These are phyloP conservation scores for Styphnolobium japonicum DNA, from an alignment of 306 rosid species.

Conservation along the genomic window DNA sequence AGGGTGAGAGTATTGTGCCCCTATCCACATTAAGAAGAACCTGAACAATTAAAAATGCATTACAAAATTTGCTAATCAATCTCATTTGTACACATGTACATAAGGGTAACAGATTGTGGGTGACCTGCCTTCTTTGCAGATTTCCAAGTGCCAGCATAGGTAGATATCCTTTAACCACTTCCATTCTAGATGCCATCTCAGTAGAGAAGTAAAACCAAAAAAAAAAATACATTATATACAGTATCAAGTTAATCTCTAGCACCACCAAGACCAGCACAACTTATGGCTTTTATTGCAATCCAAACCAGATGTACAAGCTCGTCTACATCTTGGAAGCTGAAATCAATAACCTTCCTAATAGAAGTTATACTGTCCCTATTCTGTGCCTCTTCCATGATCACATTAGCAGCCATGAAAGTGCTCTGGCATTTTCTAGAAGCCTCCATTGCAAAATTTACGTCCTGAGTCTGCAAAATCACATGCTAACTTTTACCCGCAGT, in stretches of 20 bases:
- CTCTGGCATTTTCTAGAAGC: slow-evolving; percentile 58
- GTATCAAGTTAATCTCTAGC: slow-evolving; percentile 50
- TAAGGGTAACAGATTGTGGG: slow-evolving; percentile 31
- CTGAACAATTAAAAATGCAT: slow-evolving; percentile 23
- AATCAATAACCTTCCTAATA: slow-evolving; percentile 57
- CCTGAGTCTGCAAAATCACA: slow-evolving; percentile 52
- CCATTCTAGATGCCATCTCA: slow-evolving; percentile 29
- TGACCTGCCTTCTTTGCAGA: slow-evolving; percentile 38
- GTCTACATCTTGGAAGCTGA: slow-evolving; percentile 78
- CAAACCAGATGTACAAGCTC: slow-evolving; percentile 52
- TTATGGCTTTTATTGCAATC: slow-evolving; percentile 52
- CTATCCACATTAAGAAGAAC: slow-evolving; percentile 47
- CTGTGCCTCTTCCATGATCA: slow-evolving; percentile 39
- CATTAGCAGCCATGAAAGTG: slow-evolving; percentile 47
- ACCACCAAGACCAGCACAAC: slow-evolving; percentile 51
- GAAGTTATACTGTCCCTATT: slow-evolving; percentile 41
- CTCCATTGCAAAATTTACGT: slow-evolving; percentile 58
- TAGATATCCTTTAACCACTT: slow-evolving; percentile 33
- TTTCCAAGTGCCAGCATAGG: slow-evolving; percentile 31
- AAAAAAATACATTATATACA: slow-evolving; percentile 41
- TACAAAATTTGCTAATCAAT: slow-evolving; percentile 53
- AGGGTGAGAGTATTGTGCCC: slow-evolving; percentile 39
- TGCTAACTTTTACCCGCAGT: slow-evolving; percentile 14
- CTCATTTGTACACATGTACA: slow-evolving; percentile 74
- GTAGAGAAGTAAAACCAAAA: slow-evolving; percentile 20